Conservation (phyloP, 2,329 filamentous ascomycete species). For the Aspergillus amoenus region DNA sequence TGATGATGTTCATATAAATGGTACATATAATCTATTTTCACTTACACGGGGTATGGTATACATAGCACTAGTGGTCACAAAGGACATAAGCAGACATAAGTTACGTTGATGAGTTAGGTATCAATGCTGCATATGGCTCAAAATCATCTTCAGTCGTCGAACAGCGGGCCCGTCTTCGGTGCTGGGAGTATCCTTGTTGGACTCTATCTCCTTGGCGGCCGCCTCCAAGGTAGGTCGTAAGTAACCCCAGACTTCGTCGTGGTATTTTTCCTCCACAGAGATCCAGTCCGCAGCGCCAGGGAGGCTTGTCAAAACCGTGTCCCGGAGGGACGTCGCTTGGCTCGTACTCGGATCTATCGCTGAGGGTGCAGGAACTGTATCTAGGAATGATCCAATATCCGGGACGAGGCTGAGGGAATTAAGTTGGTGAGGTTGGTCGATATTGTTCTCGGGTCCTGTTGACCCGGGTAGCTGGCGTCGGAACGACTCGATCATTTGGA, state of each 20-base stretch:
- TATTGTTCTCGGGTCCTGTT: background rate
- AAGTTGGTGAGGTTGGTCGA: slow-evolving; percentile 19
- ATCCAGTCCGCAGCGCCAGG: slow-evolving; percentile 36
- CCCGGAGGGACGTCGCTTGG: slow-evolving; percentile 25
- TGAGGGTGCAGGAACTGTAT: slow-evolving; percentile 21
- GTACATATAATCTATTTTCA: background rate
- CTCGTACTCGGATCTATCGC: slow-evolving; percentile 1
- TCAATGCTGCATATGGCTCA: slow-evolving; percentile 36
- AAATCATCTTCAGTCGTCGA: slow-evolving; percentile 39
- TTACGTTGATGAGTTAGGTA: background rate
- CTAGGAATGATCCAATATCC: slow-evolving; percentile 33
- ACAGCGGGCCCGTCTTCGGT: slow-evolving; percentile 37
- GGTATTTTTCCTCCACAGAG: slow-evolving; percentile 36
- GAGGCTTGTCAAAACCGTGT: slow-evolving; percentile 29
- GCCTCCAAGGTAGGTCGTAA: slow-evolving; percentile 56
- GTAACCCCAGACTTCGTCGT: slow-evolving; percentile 69
- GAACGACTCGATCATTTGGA: slow-evolving; percentile 34
- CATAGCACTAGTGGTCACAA: background rate
- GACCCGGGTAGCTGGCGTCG: slow-evolving; percentile 19
- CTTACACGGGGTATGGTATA: background rate
- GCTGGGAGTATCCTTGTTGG: slow-evolving; percentile 21
- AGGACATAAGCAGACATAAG: background rate
- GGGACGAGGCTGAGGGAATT: slow-evolving; percentile 33
- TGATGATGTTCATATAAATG: background rate
- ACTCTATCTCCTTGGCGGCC: slow-evolving; percentile 57